Base-by-base conservation (phyloP, 2,329 filamentous ascomycete species). In the Aureobasidium sp. region DNA sequence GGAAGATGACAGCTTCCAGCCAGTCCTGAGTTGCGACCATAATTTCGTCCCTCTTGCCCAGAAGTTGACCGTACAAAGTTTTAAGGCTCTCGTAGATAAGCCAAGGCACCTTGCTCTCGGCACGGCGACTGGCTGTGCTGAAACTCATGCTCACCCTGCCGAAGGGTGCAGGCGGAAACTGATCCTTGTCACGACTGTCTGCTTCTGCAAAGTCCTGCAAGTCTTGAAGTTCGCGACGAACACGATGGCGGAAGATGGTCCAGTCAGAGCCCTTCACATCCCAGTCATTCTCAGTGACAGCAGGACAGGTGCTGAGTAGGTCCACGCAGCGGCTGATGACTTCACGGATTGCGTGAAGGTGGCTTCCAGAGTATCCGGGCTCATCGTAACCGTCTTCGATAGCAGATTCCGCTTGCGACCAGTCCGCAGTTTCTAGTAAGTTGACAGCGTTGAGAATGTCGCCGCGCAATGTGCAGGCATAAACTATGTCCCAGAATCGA, bases 101-200 rank as follows among this genome's bases (percentile, higher is more conserved):
- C 89, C 90, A 96, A 0, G 92, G 93, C 37, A 97, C 87, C 67
- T 87, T 86, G 70, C 90, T 95, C 68, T 92, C 89, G 1, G 91
- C 91, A 74, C 88, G 89, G 53, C 82, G 79, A 58, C 77, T 90
- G 72, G 74, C 88, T 75, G 81, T 88, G 73, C 81, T 83, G 59
- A 89, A 85, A 6, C 86, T 85, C 68, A 77, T 85, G 73, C 67
- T 84, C 76, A 70, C 81, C 69, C 69, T 79, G 67, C 69, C 57
- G 71, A 42, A 57, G 19, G 71, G 57, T 71, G 76, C 37, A 68
- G 45, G 50, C 5, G 62, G 35, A 39, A 71, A 72, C 27, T 70
- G 71, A 37, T 44, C 58, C 66, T 75, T 72, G 42, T 78, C 71
- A 70, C 81, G 71, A 49, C 86, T 83, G 61, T 83, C 82, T 44